phyloP scores from a whole-genome alignment of 2,329 filamentous ascomycete species.

The Ceratocystis papillata region DNA sequence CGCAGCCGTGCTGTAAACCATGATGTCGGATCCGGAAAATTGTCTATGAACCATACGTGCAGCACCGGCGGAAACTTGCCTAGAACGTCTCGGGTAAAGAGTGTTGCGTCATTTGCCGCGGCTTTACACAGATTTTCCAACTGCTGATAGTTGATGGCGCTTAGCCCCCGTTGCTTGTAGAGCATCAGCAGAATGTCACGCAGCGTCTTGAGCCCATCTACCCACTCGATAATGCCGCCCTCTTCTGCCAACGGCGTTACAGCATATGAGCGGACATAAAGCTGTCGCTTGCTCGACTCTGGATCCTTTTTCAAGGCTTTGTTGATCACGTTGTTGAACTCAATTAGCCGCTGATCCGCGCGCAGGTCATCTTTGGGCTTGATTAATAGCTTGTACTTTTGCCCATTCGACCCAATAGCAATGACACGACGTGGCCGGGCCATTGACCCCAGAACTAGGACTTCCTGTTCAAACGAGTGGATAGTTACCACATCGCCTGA shows the following conservation, averaged over 20 bases:
- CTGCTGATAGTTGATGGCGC: conserved; percentile 53
- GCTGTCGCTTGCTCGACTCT: conserved; percentile 75
- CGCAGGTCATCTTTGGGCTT: conserved; percentile 97
- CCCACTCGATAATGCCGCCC: conserved; percentile 97
- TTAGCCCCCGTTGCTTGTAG: conserved; percentile 63
- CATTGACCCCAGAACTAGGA: conserved; percentile 78
- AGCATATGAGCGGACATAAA: conserved; percentile 95
- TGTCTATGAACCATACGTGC: conserved; percentile 89
- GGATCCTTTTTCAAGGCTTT: conserved; percentile 82
- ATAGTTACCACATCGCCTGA: conserved; percentile 79
- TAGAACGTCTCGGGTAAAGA: conserved; percentile 57
- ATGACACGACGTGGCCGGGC: conserved; percentile 86
- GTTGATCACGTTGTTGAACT: conserved; percentile 98
- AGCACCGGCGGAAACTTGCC: conserved; percentile 69
- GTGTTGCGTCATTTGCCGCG: conserved; percentile 30
- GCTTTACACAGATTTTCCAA: conserved; percentile 41
- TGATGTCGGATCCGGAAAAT: conserved; percentile 80
- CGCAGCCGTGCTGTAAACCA: conserved; percentile 85
- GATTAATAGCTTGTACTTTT: conserved; percentile 78
- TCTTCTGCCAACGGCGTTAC: conserved; percentile 96
- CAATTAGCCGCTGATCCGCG: conserved; percentile 96
- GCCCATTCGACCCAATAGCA: conserved; percentile 79
- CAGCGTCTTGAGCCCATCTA: conserved; percentile 87
- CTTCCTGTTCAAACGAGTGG: conserved; percentile 69
- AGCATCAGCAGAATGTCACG: conserved; percentile 77